Conservation (phyloP, 768 basidiomycete species). For the Lactarius quietus region DNA sequence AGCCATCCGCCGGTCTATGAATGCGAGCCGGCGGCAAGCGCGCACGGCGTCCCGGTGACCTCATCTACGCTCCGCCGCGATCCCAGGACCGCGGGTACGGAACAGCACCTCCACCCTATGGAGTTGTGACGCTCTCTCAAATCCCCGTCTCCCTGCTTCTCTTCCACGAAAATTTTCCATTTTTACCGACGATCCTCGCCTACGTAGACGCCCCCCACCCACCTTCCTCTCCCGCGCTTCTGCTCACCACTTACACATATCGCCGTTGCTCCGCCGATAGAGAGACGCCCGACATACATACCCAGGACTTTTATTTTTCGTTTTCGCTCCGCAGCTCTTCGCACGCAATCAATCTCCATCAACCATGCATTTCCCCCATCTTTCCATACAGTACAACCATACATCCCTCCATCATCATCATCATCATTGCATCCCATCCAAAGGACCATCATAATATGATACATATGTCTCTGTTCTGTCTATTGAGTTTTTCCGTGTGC, state of each 20-base stretch:
- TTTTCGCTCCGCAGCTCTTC: no score
- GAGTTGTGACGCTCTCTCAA: background rate
- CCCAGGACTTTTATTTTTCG: background rate
- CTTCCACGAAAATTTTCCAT: background rate
- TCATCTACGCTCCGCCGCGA: background rate
- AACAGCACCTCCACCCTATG: background rate
- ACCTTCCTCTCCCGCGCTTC: background rate
- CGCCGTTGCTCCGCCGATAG: background rate
- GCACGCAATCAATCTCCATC: background rate
- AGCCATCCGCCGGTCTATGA: conserved; percentile 10
- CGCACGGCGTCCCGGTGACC: background rate
- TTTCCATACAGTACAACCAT: background rate
- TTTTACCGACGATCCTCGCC: background rate
- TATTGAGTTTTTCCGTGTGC: background rate
- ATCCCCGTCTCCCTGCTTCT: no score
- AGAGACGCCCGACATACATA: no score
- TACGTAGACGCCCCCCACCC: no score
- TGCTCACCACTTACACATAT: background rate
- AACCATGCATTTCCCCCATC: background rate
- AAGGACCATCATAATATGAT: background rate
- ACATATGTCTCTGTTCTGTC: background rate
- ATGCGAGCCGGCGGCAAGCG: background rate
- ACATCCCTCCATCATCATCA: background rate
- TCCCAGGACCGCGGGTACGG: background rate
- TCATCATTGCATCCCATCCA: no score